A percentile compares a stretch with the other conserved stretches of the same genome.
These are phyloP conservation scores for Fusarium sterilihyphosum DNA, from an alignment of 2,329 filamentous ascomycete species.

Conservation along the genomic window DNA sequence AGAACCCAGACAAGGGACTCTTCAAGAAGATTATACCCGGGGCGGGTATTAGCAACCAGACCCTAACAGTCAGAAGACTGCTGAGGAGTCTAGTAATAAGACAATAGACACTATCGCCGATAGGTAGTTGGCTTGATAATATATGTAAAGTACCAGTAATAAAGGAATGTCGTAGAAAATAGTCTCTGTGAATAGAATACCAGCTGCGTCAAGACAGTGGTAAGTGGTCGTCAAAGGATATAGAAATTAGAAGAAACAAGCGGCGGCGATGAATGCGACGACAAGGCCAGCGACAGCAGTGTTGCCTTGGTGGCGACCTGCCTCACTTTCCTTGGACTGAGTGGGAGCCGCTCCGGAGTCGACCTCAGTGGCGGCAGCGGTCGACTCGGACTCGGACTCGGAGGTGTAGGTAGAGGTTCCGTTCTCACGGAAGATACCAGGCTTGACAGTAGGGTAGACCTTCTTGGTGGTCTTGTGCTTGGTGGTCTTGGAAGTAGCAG, in stretches of 20 bases:
- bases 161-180: constrained; percentile 35
- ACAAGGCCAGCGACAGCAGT: constrained; percentile 64
- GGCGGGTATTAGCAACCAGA: constrained; percentile 28
- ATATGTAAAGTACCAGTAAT: constrained; percentile 42
- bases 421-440: constrained; percentile 67
- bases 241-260: constrained; percentile 56
- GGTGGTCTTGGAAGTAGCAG: constrained; percentile 22
- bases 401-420: constrained; percentile 44
- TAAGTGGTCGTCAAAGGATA: constrained; percentile 14
- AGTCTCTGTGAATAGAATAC: constrained; percentile 37
- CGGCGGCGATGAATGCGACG: constrained; percentile 64
- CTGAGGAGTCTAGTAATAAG: constrained; percentile 19
- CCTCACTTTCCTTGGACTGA: constrained; percentile 56
- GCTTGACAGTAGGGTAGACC: constrained; percentile 39
- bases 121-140: constrained; percentile 42
- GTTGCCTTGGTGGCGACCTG: constrained; percentile 58
- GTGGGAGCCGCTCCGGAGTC: constrained; percentile 46
- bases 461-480: constrained; percentile 32
- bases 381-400: constrained; percentile 7
- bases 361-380: constrained; percentile 38
- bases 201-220: constrained; percentile 31
- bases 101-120: constrained; percentile 51
- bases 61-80: constrained; percentile 1
- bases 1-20: constrained; percentile 6
- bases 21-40: constrained; percentile 31